Base-by-base conservation (phyloP, 352 stramenopile genomes). In the Lagenidium sp. region DNA sequence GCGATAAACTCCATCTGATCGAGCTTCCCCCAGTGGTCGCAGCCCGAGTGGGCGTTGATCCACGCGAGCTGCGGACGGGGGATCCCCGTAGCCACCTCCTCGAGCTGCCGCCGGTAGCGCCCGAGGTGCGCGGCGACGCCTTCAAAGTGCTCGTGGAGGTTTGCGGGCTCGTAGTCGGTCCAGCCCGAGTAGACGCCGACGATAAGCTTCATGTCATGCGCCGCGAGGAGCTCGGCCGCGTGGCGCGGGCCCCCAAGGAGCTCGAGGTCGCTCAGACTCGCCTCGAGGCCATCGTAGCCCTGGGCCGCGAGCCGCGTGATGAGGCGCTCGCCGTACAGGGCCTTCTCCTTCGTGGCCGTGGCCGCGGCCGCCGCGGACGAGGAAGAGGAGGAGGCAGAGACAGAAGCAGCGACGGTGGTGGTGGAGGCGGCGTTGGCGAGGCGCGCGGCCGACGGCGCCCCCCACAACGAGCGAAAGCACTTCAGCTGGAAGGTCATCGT, bases 101-200 rank as follows among this genome's bases (percentile, higher is more conserved):
- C 42, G 10, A 69, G 11, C 32, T 83, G 67, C 47, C 56, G 37
- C 12, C 43, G 62, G 23, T 74, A 63, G 36, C 67, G 70, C 3
- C 56, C 45, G 3, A 79, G 36, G 28, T 83, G 70, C 20, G 20
- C 50, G 18, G 46, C 13, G 26, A 83, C 65, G 28, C 54, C 44
- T 36, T 84, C 70, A 42, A 81, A 84, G 43, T 84, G 70, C 44
- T 84, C 44, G 4, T 38, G 20, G 15, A 82, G n/a, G 3, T 67
- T 65, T 41, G 53, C 44, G n/a, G 63, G 57, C 42, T 82, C 70
- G 47, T 86, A 86, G 57, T 86, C 74, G 16, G 62, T 54, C 74
- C 74, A 86, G 20, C 74, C 70, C 6, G 70, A 84, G 60, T 86
- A 86, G 7, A 84, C 63, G 21, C 74, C 74, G 20, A 77, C 63